A percentile compares a stretch with the other conserved stretches of the same genome.
phyloP scores from a whole-genome alignment of 805 yeast genomes.

The Starmerella kuoi region DNA sequence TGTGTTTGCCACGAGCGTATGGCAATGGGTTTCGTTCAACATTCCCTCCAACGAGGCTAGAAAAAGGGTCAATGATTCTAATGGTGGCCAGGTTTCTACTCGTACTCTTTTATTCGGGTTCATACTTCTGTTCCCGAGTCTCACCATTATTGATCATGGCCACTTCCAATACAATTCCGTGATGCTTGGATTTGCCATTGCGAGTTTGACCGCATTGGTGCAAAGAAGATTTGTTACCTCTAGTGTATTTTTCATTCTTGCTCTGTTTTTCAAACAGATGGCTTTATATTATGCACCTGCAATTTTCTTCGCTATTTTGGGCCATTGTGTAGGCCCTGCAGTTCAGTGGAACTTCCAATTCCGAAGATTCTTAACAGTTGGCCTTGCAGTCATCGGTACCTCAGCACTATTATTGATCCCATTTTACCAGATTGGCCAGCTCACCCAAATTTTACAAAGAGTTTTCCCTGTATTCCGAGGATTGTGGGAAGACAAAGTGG shows the following conservation, averaged over 20 bases:
- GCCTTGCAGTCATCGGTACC: slow-evolving; percentile 48
- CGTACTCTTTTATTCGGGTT: slow-evolving; percentile 67
- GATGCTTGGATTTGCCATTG: slow-evolving; percentile 76
- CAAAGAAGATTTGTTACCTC: slow-evolving; percentile 50
- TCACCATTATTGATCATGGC: slow-evolving; percentile 85
- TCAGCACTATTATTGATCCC: slow-evolving; percentile 47
- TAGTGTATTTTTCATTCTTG: slow-evolving; percentile 61
- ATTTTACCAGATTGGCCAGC: slow-evolving; percentile 39
- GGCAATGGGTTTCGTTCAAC: slow-evolving; percentile 23
- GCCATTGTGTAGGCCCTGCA: slow-evolving; percentile 37
- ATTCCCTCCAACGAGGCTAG: slow-evolving; percentile 24
- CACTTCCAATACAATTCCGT: slow-evolving; percentile 93
- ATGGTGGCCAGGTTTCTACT: slow-evolving; percentile 21
- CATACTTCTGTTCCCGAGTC: slow-evolving; percentile 71
- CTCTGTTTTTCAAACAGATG: slow-evolving; percentile 89
- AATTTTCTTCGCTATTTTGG: slow-evolving; percentile 66
- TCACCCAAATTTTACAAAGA: slow-evolving; percentile 47
- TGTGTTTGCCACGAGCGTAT: slow-evolving; percentile 68
- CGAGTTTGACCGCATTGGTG: slow-evolving; percentile 53
- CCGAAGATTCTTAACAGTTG: slow-evolving; percentile 45
- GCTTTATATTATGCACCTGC: slow-evolving; percentile 85
- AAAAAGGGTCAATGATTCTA: background rate
- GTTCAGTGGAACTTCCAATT: slow-evolving; percentile 5
- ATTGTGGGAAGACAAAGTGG: slow-evolving; percentile 92
- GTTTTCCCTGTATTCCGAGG: slow-evolving; percentile 91